Evolutionary conservation across 2,329 filamentous ascomycete species (phyloP).

Genomic region (Trichoderma sp.): DNA sequence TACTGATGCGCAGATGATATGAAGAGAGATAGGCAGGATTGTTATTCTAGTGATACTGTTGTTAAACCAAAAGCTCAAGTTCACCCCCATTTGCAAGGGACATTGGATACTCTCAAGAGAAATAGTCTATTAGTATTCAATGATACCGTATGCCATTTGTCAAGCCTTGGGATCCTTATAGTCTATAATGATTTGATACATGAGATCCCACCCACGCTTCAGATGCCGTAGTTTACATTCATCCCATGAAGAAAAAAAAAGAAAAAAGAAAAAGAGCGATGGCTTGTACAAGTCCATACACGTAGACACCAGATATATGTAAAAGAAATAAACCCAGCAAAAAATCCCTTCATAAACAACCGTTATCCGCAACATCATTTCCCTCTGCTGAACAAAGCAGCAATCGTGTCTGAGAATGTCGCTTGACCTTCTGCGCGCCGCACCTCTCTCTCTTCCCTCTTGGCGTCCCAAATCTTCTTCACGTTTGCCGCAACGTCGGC

Average conservation of each 20-base stretch:
- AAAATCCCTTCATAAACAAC: not conserved
- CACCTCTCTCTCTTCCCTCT: conserved; percentile 58
- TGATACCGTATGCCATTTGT: not conserved
- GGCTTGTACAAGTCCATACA: conserved; percentile 5
- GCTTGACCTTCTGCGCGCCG: conserved; percentile 38
- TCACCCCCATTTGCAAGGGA: not conserved
- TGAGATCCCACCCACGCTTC: conserved; percentile 8
- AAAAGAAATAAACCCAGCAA: not conserved
- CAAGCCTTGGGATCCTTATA: not conserved
- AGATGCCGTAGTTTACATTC: conserved; percentile 17
- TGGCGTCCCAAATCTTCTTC: conserved; percentile 54
- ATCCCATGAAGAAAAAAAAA: not conserved
- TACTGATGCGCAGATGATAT: not conserved
- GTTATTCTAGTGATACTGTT: not conserved
- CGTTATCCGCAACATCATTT: conserved; percentile 27
- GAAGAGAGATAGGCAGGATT: not conserved
- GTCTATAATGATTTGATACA: conserved; percentile 11
- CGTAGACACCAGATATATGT: not conserved
- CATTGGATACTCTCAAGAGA: not conserved
- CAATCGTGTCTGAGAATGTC: conserved; percentile 35
- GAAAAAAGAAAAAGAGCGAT: not conserved
- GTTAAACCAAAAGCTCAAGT: not conserved
- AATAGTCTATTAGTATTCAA: not conserved
- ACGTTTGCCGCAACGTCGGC: conserved; percentile 60
- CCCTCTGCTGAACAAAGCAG: conserved; percentile 33